A percentile compares a stretch with the other conserved stretches of the same genome.
Conservation (phyloP, 495 filamentous ascomycete genomes). For the Extremus antarcticus region DNA sequence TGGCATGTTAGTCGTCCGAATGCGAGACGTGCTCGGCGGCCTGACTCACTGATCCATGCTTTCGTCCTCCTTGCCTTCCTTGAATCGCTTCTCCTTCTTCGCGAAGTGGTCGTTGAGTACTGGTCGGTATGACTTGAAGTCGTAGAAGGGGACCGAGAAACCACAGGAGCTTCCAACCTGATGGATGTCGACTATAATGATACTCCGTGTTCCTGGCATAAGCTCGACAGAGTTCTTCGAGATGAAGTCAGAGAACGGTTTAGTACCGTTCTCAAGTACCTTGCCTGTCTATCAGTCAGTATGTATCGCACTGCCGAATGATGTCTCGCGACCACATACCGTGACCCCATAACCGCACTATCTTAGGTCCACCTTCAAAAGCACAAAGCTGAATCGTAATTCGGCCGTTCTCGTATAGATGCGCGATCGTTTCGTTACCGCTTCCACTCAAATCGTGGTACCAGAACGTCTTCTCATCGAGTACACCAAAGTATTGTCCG, state of each 20-base stretch:
- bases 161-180: conserved; percentile 35
- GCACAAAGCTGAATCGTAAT: conserved; percentile 27
- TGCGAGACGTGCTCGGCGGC: too few species aligned
- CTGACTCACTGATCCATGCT: conserved; percentile 39
- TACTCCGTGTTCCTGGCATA: conserved; percentile 19
- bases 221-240: conserved; percentile 17
- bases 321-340: conserved; percentile 7
- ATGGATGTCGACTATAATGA: conserved; percentile 27
- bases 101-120: conserved; percentile 39
- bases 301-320: not conserved
- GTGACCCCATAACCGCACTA: conserved; percentile 26
- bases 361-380: conserved; percentile 25
- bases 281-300: conserved; percentile 10
- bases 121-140: conserved; percentile 39
- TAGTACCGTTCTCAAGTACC: conserved; percentile 22
- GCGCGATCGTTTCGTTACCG: conserved; percentile 26
- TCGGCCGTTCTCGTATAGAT: conserved; percentile 28
- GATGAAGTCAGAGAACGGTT: conserved; percentile 21
- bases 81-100: conserved; percentile 34
- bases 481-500: conserved; percentile 25
- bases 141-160: conserved; percentile 42
- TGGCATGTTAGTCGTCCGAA: not conserved
- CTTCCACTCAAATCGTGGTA: conserved; percentile 26
- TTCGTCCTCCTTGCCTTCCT: conserved; percentile 36
- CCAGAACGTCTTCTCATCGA: conserved; percentile 22